These are phyloP conservation scores for Sordariomycetes sp. DNA, from an alignment of 2,329 filamentous ascomycete species.

Conservation along the genomic window DNA sequence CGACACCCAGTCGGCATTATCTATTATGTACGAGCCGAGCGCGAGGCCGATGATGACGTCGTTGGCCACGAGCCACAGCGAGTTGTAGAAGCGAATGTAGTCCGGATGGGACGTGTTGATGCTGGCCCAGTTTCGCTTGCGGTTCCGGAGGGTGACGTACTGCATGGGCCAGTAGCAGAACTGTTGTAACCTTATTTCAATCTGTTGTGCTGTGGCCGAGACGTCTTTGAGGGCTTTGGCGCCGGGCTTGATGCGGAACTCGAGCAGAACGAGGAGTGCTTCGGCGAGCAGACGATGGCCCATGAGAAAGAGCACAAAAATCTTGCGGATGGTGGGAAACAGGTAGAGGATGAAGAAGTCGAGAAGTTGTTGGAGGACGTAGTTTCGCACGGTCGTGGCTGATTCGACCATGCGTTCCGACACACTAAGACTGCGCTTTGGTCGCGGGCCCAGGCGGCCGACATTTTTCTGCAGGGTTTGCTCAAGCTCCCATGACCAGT, in stretches of 20 bases:
- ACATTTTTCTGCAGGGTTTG: conserved; percentile 82
- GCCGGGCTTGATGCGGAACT: conserved; percentile 73
- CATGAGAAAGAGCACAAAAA: conserved; percentile 72
- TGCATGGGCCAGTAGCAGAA: conserved; percentile 99
- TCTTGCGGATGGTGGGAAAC: conserved; percentile 63
- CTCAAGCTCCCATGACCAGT: conserved; percentile 89
- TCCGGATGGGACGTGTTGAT: conserved; percentile 92
- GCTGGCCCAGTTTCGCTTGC: conserved; percentile 90
- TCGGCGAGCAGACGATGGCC: conserved; percentile 76
- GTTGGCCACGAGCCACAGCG: conserved; percentile 95
- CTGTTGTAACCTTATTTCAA: conserved; percentile 93
- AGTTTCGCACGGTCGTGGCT: conserved; percentile 75
- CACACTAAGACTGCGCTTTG: conserved; percentile 80
- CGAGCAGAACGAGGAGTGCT: conserved; percentile 65
- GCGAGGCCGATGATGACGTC: conserved; percentile 98
- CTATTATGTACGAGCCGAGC: conserved; percentile 91
- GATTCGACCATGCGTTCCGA: conserved; percentile 92
- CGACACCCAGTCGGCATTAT: conserved; percentile 81
- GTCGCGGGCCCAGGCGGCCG: conserved; percentile 70
- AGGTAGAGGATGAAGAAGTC: conserved; percentile 65
- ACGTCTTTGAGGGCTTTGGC: conserved; percentile 87
- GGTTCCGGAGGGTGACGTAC: conserved; percentile 80
- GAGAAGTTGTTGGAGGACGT: conserved; percentile 59
- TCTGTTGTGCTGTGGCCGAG: conserved; percentile 91
- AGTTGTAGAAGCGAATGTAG: conserved; percentile 99